Base-by-base conservation (phyloP, 495 filamentous ascomycete species). In the Podospora fimiseda region DNA sequence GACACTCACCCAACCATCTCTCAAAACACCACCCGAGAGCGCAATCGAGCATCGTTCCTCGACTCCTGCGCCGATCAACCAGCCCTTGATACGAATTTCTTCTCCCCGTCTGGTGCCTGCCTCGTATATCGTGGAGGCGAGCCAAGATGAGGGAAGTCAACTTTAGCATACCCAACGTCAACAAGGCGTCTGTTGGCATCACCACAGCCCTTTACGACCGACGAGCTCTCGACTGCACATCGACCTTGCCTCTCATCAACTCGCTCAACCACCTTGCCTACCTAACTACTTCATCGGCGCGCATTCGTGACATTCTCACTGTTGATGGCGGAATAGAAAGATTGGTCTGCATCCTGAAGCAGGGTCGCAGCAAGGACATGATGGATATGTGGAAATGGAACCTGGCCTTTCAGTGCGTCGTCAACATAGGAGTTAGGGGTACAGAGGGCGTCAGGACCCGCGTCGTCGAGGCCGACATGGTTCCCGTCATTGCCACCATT, bases 351-450 rank as follows among this genome's bases (percentile, higher is more conserved):
- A 96, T 98, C 66, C 81, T 98, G 63, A 98, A 98, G 72, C 87
- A 93, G 68, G 93, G 93, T 56, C 79, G 90, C 66, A 95, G 88
- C 65, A 90, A 90, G 74, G 90, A 97, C 68, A 82, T 96, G 84
- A 96, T 96, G 91, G 91, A 95, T 64, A 94, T 94, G 87, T 98
- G 93, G 94, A 97, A 97, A 74, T 98, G 93, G 93, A 98, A 96
- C 63, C 78, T 98, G 48, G 93, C 93, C 40, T 96, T 98, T 64
- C 93, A 97, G 64, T 97, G 94, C 67, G 91, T 96, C 24, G 90
- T 97, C 64, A 98, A 98, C 67, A 96, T 98, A 64, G 93, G 93
- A 20, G 93, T 98, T 58, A 82, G 93, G 51, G 93, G 93, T 51
- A 95, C 93, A 4, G 93, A 98, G 70, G 81, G 75, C 53, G 93